phyloP scores from a whole-genome alignment of 2,329 filamentous ascomycete genomes.

The Diaporthe sp. region DNA sequence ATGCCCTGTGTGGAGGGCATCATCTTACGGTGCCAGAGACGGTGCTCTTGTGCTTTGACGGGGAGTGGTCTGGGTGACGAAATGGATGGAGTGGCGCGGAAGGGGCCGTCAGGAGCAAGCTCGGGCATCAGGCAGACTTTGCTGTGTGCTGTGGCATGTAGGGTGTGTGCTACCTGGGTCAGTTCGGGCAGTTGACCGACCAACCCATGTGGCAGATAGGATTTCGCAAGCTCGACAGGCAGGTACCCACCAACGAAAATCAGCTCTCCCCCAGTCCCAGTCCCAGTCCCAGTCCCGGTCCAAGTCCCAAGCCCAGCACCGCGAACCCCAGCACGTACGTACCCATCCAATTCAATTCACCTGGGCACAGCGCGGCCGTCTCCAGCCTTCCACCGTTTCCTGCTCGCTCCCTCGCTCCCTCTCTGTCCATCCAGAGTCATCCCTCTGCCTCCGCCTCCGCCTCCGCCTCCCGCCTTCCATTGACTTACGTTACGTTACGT shows the following conservation, averaged over 20 bases:
- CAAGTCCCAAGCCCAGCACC: not conserved
- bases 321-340: slow-evolving; percentile 15
- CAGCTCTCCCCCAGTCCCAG: slow-evolving; percentile 30
- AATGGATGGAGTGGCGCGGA: slow-evolving; percentile 4
- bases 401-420: not conserved
- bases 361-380: slow-evolving; percentile 22
- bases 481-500: slow-evolving; percentile 26
- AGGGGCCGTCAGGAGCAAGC: slow-evolving; percentile 20
- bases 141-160: slow-evolving; percentile 21
- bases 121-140: slow-evolving; percentile 29
- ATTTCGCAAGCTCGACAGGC: slow-evolving; percentile 32
- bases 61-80: slow-evolving; percentile 13
- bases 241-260: slow-evolving; percentile 34
- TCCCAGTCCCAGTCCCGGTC: not conserved
- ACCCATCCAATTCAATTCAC: slow-evolving; percentile 17
- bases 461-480: slow-evolving; percentile 8
- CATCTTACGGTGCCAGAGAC: slow-evolving; percentile 3
- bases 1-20: not conserved
- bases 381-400: slow-evolving; percentile 31
- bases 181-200: not conserved
- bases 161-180: slow-evolving; percentile 16
- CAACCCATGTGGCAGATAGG: slow-evolving; percentile 7
- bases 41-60: slow-evolving; percentile 10
- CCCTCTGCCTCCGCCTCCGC: slow-evolving; percentile 14
- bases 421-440: not conserved